phyloP scores from a whole-genome alignment of 1,284 basidiomycete species.

The Wallemia hederae region DNA sequence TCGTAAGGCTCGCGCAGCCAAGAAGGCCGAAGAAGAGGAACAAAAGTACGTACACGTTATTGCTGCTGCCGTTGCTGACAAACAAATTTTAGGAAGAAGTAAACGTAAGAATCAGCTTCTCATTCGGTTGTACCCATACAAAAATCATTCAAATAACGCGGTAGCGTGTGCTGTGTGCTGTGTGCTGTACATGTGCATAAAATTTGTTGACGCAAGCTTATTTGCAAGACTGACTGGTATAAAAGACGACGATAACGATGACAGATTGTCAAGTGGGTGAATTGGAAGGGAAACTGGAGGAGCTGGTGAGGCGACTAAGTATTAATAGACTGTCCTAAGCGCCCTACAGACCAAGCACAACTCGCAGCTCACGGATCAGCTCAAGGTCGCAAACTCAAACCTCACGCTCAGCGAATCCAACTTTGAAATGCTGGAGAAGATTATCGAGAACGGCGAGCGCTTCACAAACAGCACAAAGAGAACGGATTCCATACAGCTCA shows the following conservation, averaged over 20 bases:
- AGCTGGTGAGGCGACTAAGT: background rate
- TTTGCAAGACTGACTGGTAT: background rate
- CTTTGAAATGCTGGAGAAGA: background rate
- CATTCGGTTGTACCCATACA: background rate
- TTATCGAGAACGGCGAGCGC: background rate
- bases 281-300: background rate
- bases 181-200: background rate
- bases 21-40: constrained; percentile 1
- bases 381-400: background rate
- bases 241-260: background rate
- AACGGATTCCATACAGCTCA: background rate
- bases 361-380: background rate
- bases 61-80: background rate
- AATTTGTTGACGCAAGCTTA: background rate
- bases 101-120: background rate
- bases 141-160: background rate
- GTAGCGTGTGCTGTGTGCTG: background rate
- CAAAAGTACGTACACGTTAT: background rate
- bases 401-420: background rate
- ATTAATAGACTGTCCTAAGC: background rate
- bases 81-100: background rate
- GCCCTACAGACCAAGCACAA: background rate
- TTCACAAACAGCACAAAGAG: background rate
- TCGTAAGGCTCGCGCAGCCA: constrained; percentile 26
- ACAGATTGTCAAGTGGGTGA: background rate